phyloP scores from a whole-genome alignment of 495 filamentous ascomycete species.

The Darksidea phi region DNA sequence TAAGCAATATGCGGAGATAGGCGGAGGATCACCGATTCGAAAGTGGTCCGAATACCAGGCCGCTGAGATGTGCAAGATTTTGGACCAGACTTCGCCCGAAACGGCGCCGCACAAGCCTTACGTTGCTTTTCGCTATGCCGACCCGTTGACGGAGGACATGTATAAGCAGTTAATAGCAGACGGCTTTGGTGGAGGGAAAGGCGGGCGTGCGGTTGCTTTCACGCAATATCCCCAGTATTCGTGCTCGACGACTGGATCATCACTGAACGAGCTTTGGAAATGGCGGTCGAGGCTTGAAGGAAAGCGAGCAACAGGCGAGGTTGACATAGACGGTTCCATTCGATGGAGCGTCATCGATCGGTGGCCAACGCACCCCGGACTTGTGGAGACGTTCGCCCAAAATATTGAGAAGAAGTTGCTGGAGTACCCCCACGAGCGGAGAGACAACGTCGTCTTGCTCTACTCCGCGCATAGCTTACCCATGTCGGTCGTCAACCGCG shows the following conservation, averaged over 20 bases:
- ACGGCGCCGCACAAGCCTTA: constrained; percentile 98
- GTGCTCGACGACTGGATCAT: constrained; percentile 97
- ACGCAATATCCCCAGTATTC: constrained; percentile 99
- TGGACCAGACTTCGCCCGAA: constrained; percentile 84
- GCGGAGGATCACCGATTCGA: constrained; percentile 93
- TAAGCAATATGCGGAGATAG: constrained; percentile 92
- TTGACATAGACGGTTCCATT: constrained; percentile 64
- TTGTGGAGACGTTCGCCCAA: constrained; percentile 85
- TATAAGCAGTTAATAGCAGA: constrained; percentile 78
- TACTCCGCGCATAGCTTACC: constrained; percentile 96
- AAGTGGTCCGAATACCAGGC: constrained; percentile 97
- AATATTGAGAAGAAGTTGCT: constrained; percentile 82
- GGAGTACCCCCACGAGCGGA: constrained; percentile 76
- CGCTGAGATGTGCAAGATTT: constrained; percentile 89
- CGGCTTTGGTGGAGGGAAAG: constrained; percentile 82
- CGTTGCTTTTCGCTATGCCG: constrained; percentile 96
- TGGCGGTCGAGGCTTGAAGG: constrained; percentile 87
- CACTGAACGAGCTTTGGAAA: constrained; percentile 96
- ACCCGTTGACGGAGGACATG: constrained; percentile 91
- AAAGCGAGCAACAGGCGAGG: constrained; percentile 55
- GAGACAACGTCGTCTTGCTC: constrained; percentile 77
- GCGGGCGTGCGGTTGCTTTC: constrained; percentile 91
- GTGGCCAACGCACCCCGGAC: constrained; percentile 87
- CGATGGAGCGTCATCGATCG: constrained; percentile 97
- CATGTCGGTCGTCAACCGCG: constrained; percentile 94